phyloP scores from a whole-genome alignment of 2,329 filamentous ascomycete genomes.

The Trichophyton mentagrophytes region DNA sequence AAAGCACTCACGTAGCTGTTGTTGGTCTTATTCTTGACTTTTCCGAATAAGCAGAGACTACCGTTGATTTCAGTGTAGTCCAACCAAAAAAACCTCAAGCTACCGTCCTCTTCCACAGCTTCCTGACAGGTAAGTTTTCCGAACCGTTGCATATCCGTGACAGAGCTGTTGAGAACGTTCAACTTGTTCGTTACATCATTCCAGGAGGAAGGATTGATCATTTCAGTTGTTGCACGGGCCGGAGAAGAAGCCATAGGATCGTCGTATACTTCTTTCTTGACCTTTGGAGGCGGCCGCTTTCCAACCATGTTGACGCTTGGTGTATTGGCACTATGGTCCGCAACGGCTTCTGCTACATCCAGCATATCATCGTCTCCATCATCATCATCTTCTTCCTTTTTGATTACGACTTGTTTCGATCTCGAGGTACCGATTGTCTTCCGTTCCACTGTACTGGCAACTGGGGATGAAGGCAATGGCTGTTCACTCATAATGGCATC shows the following conservation, averaged over 20 bases:
- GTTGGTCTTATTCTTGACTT: slow-evolving; percentile 79
- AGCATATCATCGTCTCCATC: slow-evolving; percentile 71
- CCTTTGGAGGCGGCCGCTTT: slow-evolving; percentile 62
- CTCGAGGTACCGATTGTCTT: slow-evolving; percentile 47
- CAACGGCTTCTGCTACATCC: slow-evolving; percentile 68
- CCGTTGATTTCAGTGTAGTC: slow-evolving; percentile 91
- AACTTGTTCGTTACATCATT: slow-evolving; percentile 74
- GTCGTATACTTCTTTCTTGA: slow-evolving; percentile 55
- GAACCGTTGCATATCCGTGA: slow-evolving; percentile 46
- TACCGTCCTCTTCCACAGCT: slow-evolving; percentile 87
- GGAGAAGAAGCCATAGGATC: slow-evolving; percentile 69
- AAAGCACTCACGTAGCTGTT: slow-evolving; percentile 79
- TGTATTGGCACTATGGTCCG: slow-evolving; percentile 47
- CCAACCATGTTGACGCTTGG: slow-evolving; percentile 75
- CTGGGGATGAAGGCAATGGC: slow-evolving; percentile 72
- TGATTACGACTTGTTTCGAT: slow-evolving; percentile 14
- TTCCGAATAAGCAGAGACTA: slow-evolving; percentile 86
- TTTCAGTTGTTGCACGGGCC: slow-evolving; percentile 43
- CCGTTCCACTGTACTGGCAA: slow-evolving; percentile 62
- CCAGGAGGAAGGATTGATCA: slow-evolving; percentile 73
- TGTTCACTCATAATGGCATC: slow-evolving; percentile 79
- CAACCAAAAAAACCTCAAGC: slow-evolving; percentile 88
- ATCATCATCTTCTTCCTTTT: slow-evolving; percentile 49
- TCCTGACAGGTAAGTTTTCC: slow-evolving; percentile 75
- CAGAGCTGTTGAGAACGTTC: slow-evolving; percentile 68